Evolutionary conservation across 768 basidiomycete genomes (phyloP).

Genomic region (Pleurotus tuber-regium): DNA sequence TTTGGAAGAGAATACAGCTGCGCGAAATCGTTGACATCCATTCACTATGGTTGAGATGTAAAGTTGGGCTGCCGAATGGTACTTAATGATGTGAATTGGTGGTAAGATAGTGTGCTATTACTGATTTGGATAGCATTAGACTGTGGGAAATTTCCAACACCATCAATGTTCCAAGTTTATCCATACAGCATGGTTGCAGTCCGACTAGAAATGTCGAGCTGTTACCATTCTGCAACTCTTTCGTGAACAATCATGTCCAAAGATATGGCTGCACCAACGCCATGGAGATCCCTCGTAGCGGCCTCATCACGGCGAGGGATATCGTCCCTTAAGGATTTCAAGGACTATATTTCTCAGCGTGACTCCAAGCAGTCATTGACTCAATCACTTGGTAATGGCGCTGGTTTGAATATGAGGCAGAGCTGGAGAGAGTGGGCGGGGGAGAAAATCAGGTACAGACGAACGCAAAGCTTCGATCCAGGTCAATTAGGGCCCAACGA

Average conservation of each 20-base stretch:
- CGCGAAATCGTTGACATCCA: too few relatives aligned
- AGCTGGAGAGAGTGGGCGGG: conserved; percentile 66
- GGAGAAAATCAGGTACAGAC: conserved; percentile 43
- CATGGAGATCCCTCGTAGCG: conserved; percentile 29
- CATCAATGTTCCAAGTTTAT: too few relatives aligned
- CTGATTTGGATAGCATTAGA: too few relatives aligned
- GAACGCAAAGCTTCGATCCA: conserved; percentile 14
- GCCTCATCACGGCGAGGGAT: conserved; percentile 24
- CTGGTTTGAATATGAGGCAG: conserved; percentile 26
- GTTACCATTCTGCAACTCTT: too few relatives aligned
- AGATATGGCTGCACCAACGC: conserved; percentile 30
- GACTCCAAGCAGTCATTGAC: conserved; percentile 34
- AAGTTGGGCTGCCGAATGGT: too few relatives aligned
- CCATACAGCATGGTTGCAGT: too few relatives aligned
- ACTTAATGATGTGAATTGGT: too few relatives aligned
- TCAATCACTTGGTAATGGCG: conserved; percentile 18
- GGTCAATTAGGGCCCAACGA: conserved; percentile 29
- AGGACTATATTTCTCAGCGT: conserved; percentile 47
- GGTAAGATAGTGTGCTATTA: too few relatives aligned
- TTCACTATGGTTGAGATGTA: too few relatives aligned
- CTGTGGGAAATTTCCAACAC: too few relatives aligned
- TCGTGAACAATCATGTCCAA: conserved; percentile 28
- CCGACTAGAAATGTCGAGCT: too few relatives aligned
- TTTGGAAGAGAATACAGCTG: too few relatives aligned
- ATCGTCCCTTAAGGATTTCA: conserved; percentile 32